Evolutionary conservation across 2,329 filamentous ascomycete species (phyloP), one percentile per base, ranked within the genome.

Genomic region (Ilyonectria sp.): DNA sequence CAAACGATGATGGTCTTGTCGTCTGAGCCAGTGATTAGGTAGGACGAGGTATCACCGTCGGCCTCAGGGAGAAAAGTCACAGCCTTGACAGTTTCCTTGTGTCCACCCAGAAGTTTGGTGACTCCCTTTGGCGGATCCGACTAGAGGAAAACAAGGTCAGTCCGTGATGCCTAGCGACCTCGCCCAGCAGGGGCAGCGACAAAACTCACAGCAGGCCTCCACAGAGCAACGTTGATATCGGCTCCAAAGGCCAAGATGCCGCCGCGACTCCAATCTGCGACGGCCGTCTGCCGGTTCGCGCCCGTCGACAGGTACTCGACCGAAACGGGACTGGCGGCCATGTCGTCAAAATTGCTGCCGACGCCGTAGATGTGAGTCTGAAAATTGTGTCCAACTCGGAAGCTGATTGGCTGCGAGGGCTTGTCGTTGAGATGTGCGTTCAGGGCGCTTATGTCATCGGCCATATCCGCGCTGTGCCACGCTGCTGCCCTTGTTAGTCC

Each of bases 211-310:
- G 87, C 81, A 63, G 94, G 94, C 78, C 90, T 86, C 96, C 96
- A 99, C 46, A 98, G 79, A 49, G 94, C 95, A 74, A 99, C 88
- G 82, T 96, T 96, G 74, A 91, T 91, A 81, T 97, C 94, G 9
- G 95, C 92, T 35, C 96, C 96, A 83, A 94, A 99, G 33, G 94
- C 96, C 60, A 99, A 85, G 50, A 94, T 79, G 10, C 92, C 93
- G 70, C 87, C 83, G 21, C 82, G 78, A 77, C 93, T 90, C 96
- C 96, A 99, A 82, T 98, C 95, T 31, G 95, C 95, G 31, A 94
- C 93, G 17, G 92, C 91, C 19, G 95, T 93, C 76, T 98, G 94
- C 75, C 95, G 89, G 81, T 98, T 99, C 53, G 94, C 95, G 68
- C 96, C 96, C 69, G 92, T 90, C 53, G 94, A 91, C 72, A 96